Percentiles rank a stretch among this genome's conserved stretches.
Evolutionary conservation across 2,329 filamentous ascomycete species (phyloP).

Genomic region (Fusarium pseudocircinatum): DNA sequence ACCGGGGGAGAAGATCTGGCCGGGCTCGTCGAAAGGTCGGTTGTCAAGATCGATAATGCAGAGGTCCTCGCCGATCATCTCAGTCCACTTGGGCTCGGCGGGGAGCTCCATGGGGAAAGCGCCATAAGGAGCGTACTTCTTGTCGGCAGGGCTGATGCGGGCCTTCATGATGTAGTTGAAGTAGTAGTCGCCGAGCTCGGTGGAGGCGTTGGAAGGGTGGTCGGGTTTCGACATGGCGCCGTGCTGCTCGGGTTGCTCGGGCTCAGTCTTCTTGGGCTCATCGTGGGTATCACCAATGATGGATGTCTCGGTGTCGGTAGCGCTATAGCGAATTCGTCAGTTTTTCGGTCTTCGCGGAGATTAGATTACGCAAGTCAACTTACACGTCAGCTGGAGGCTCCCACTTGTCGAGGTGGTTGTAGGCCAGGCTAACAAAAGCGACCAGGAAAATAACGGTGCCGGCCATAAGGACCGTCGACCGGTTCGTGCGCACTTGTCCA

Average conservation of each 20-base stretch:
- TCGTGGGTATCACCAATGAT: constrained; percentile 21
- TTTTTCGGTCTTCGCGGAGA: not conserved
- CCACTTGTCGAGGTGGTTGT: constrained; percentile 47
- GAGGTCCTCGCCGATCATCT: constrained; percentile 50
- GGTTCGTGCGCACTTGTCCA: constrained; percentile 45
- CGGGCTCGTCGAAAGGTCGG: constrained; percentile 49
- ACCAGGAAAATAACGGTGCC: constrained; percentile 47
- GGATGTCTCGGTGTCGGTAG: constrained; percentile 38
- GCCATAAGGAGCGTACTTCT: constrained; percentile 45
- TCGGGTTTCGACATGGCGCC: constrained; percentile 29
- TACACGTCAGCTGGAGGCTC: constrained; percentile 39
- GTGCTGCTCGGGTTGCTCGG: constrained; percentile 2
- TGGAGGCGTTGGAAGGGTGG: constrained; percentile 24
- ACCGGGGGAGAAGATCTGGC: constrained; percentile 49
- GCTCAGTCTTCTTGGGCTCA: constrained; percentile 11
- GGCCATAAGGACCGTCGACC: constrained; percentile 43
- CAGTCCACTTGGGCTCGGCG: constrained; percentile 44
- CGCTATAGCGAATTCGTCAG: constrained; percentile 19
- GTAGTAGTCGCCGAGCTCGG: constrained; percentile 46
- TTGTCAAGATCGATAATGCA: constrained; percentile 59
- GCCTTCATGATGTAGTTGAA: constrained; percentile 47
- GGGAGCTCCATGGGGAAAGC: constrained; percentile 48
- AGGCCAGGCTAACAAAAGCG: constrained; percentile 46
- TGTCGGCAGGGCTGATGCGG: constrained; percentile 38
- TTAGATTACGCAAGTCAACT: constrained; percentile 8